Evolutionary conservation across 768 basidiomycete species (phyloP).

Genomic region (Tulasnella sp.): DNA sequence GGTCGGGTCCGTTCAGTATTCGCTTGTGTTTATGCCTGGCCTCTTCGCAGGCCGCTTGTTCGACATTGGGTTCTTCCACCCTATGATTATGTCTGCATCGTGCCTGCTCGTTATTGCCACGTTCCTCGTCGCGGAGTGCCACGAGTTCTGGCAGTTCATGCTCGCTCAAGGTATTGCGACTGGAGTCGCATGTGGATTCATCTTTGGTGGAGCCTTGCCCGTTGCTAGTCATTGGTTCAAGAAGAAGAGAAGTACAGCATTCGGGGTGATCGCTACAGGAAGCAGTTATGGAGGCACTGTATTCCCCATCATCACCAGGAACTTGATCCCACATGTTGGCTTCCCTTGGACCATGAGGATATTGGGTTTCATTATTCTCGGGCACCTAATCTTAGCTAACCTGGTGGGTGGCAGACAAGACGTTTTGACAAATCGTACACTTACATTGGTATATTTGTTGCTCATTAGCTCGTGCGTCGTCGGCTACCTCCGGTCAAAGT

Average conservation of each 20-base stretch:
- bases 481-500: slow-evolving; percentile 54
- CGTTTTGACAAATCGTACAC: slow-evolving; percentile 31
- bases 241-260: slow-evolving; percentile 50
- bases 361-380: slow-evolving; percentile 59
- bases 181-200: slow-evolving; percentile 59
- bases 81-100: slow-evolving; percentile 50
- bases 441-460: not conserved
- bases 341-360: slow-evolving; percentile 76
- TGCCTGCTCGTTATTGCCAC: slow-evolving; percentile 52
- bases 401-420: slow-evolving; percentile 40
- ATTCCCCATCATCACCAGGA: slow-evolving; percentile 31
- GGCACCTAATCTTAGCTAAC: slow-evolving; percentile 53
- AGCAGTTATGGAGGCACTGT: slow-evolving; percentile 29
- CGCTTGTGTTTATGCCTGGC: slow-evolving; percentile 37
- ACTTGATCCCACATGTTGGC: slow-evolving; percentile 32
- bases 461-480: slow-evolving; percentile 38
- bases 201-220: slow-evolving; percentile 60
- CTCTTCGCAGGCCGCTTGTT: slow-evolving; percentile 65
- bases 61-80: slow-evolving; percentile 64
- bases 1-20: slow-evolving; percentile 32
- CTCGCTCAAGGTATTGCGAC: slow-evolving; percentile 67
- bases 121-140: slow-evolving; percentile 69
- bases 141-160: slow-evolving; percentile 70
- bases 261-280: slow-evolving; percentile 54
- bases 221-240: slow-evolving; percentile 73